These are phyloP conservation scores for Jatropha multifida DNA, from an alignment of 441 rosid species.

Conservation along the genomic window DNA sequence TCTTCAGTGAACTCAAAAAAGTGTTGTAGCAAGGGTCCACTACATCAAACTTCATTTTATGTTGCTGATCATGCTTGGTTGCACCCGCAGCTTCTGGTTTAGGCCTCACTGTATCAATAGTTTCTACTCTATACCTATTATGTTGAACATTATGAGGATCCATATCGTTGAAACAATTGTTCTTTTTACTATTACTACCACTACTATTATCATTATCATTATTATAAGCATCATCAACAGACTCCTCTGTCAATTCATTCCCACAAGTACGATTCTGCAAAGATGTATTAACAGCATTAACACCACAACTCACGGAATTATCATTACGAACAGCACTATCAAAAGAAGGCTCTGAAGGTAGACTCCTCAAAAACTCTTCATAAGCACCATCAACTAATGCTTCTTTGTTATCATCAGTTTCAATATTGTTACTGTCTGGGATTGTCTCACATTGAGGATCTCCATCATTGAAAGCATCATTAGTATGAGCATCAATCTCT, in stretches of 20 bases:
- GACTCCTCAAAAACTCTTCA: background rate
- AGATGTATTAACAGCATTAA: background rate
- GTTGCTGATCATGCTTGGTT: conserved; percentile 3
- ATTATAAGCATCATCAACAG: background rate
- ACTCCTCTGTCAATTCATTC: background rate
- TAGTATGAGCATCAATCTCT: background rate
- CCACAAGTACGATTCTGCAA: background rate
- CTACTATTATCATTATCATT: background rate
- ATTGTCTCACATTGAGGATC: background rate
- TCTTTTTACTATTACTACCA: no score
- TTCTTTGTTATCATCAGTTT: background rate
- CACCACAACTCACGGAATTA: background rate
- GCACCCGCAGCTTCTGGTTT: background rate
- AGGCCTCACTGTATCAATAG: conserved; percentile 13
- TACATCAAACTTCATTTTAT: background rate
- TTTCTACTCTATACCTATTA: conserved; percentile 12
- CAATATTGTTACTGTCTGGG: background rate
- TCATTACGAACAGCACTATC: background rate
- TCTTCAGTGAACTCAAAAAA: conserved; percentile 18
- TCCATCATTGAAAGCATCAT: background rate
- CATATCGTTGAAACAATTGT: background rate
- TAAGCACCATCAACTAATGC: background rate
- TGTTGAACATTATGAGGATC: conserved; percentile 29
- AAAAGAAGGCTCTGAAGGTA: background rate
- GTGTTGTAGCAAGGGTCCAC: conserved; percentile 17